These are phyloP conservation scores for Coelastrella sp. DNA, from an alignment of 139 green algal species.

Conservation along the genomic window DNA sequence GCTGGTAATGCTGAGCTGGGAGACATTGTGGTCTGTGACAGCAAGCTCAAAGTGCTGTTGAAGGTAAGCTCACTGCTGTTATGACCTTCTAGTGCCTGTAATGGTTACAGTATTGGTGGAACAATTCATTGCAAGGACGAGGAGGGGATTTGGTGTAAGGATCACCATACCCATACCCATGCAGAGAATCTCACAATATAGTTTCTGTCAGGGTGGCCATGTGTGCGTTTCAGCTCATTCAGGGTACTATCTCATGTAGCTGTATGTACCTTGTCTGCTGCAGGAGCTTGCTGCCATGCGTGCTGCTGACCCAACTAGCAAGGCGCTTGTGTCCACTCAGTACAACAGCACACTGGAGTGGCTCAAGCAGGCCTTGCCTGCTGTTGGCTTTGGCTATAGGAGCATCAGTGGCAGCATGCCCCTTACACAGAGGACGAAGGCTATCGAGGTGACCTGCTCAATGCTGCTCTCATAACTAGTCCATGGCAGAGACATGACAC, in stretches of 20 bases:
- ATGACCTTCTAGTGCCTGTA: not conserved
- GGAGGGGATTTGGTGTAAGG: too few relatives aligned
- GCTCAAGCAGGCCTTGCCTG: slow-evolving; percentile 63
- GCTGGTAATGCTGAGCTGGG: not conserved
- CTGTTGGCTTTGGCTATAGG: slow-evolving; percentile 66
- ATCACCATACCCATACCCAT: too few relatives aligned
- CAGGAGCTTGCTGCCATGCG: slow-evolving; percentile 75
- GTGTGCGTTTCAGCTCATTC: not conserved
- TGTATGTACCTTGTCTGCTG: not conserved
- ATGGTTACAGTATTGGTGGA: not conserved
- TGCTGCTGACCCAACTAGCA: slow-evolving; percentile 63
- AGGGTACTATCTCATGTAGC: not conserved
- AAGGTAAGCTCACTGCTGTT: slow-evolving; percentile 6
- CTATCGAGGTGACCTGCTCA: slow-evolving; percentile 44
- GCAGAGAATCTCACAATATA: too few relatives aligned
- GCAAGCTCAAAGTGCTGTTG: slow-evolving; percentile 37
- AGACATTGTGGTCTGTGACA: slow-evolving; percentile 44
- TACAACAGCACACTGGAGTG: slow-evolving; percentile 71
- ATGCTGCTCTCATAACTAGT: too few relatives aligned
- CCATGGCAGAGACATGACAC: not conserved
- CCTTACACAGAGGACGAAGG: slow-evolving; percentile 65
- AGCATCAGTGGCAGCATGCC: slow-evolving; percentile 72
- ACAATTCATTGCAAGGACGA: not conserved
- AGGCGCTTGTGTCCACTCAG: slow-evolving; percentile 85
- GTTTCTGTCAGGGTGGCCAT: not conserved